phyloP scores from a whole-genome alignment of 176 grass and related monocot genomes.

The Aegilops umbellulata region DNA sequence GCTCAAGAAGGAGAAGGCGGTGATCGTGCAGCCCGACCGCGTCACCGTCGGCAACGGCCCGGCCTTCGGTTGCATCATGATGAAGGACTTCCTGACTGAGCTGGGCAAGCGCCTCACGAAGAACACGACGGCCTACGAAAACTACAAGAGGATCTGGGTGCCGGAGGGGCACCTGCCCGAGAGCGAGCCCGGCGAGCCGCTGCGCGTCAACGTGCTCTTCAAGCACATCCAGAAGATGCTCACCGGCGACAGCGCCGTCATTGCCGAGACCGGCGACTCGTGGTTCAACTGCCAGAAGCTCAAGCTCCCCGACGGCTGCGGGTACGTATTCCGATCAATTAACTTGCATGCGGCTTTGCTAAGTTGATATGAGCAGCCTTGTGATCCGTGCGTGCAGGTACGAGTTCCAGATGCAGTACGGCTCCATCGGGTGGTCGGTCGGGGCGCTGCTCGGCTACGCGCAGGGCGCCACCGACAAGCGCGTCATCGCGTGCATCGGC shows the following conservation, averaged over 20 bases:
- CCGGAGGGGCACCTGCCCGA: constrained; percentile 44
- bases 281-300: constrained; percentile 98
- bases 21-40: constrained; percentile 73
- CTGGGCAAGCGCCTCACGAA: constrained; percentile 38
- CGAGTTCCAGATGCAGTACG: constrained; percentile 64
- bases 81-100: constrained; percentile 57
- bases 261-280: constrained; percentile 72
- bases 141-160: constrained; percentile 69
- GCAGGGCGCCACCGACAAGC: constrained; percentile 48
- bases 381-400: too few species aligned
- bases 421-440: constrained; percentile 54
- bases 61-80: constrained; percentile 69
- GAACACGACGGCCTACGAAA: constrained; percentile 72
- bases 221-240: constrained; percentile 79
- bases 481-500: constrained; percentile 51
- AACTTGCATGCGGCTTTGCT: too few species aligned
- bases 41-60: constrained; percentile 71
- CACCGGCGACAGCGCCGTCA: constrained; percentile 41
- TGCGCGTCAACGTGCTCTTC: constrained; percentile 83
- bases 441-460: constrained; percentile 44
- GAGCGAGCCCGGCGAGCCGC: constrained; percentile 39
- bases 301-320: constrained; percentile 62
- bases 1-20: constrained; percentile 70
- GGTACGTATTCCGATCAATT: too few species aligned
- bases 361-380: too few species aligned